Base-by-base conservation (phyloP, 2,329 filamentous ascomycete genomes). In the Fusarium torulosum region DNA sequence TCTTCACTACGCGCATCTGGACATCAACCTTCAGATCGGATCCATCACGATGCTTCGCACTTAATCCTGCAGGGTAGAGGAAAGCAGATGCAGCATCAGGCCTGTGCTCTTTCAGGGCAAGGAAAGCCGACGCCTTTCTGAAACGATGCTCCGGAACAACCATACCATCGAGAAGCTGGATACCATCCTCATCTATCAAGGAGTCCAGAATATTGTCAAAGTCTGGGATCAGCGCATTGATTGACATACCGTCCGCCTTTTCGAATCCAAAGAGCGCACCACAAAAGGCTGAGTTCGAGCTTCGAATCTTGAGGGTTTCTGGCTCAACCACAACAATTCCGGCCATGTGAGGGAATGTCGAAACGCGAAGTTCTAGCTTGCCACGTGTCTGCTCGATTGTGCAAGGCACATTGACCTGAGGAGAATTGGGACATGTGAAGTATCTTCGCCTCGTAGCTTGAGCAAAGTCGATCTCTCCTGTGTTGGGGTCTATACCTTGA, bases 61-160 rank as follows among this genome's bases (percentile, higher is more conserved):
- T 88, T 40, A 99, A 83, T 14, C 96, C 96, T 69, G 92, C 91
- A 3, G 96, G 94, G 54, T 91, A 88, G 45, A 97, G 80, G 76
- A 98, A 97, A 41, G 91, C 89, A 3, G 90, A 87, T 1, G 91
- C 86, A 9, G 90, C 91, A 79, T 97, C 93, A 43, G 90, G 87
- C 44, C 90, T 92, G 27, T 92, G 93, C 76, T 97, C 92, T 55
- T 92, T 90, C 57, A 98, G 84, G 3, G 92, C 91, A 23, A 97
- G 85, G 53, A 97, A 86, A 6, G 94, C 93, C 59, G 93, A 88
- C 8, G 96, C 96, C 69, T 94, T 90, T 59, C 96, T 89, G 80
- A 99, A 98, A 74, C 93, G 96, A 76, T 97, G 94, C 77, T 99
- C 96, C 2, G 96, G 94, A 56, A 99, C 91, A 17, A 99, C 94